Base-by-base conservation (phyloP, 257 asterid species). In the Solanum paucissectum region DNA sequence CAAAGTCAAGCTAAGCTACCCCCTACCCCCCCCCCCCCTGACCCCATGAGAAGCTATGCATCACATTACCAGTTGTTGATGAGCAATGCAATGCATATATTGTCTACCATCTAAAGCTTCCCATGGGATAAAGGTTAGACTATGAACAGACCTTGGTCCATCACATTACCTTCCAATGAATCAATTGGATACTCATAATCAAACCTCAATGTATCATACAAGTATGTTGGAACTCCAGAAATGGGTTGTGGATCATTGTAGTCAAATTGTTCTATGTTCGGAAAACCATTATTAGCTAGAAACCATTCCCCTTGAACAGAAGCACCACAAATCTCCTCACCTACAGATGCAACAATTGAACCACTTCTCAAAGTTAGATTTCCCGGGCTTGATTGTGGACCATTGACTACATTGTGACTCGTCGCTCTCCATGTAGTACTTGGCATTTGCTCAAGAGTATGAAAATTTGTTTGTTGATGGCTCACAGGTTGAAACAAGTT, bases 71-170 rank as follows among this genome's bases (percentile, higher is more conserved):
- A 44, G 66, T 27, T 2, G 62, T 75, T 6, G 32, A 55, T 40
- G 85, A 27, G 40, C 68, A 44, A 44, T 77, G 62, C 60, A 42
- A 64, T 8, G 29, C 18, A 68, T n/a, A 75, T 71, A 69, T 72
- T 13, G 85, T 81, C 68, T 79, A 79, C 66, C 85, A 44, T 81
- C 68, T 81, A 81, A 46, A 44, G 68, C 68, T 46, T 81, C 85
- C 85, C 38, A 81, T 16, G 16, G 83, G 66, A 71, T 86, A 9
- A 86, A 40, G 73, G 79, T 95, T 91, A 92, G 89, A 90, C 91
- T 86, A 93, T 94, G 85, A 85, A 95, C 52, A 96, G 90, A 89
- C 98, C 97, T 89, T 94, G 96, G 77, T 91, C 95, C 86, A 95
- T 92, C 73, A 93, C 95, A 88, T 94, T 91, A 88, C 93, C 93